A percentile compares a stretch with the other conserved stretches of the same genome.
These are phyloP conservation scores for Sporothrix schenckii DNA, from an alignment of 2,329 filamentous ascomycete genomes.

Conservation along the genomic window DNA sequence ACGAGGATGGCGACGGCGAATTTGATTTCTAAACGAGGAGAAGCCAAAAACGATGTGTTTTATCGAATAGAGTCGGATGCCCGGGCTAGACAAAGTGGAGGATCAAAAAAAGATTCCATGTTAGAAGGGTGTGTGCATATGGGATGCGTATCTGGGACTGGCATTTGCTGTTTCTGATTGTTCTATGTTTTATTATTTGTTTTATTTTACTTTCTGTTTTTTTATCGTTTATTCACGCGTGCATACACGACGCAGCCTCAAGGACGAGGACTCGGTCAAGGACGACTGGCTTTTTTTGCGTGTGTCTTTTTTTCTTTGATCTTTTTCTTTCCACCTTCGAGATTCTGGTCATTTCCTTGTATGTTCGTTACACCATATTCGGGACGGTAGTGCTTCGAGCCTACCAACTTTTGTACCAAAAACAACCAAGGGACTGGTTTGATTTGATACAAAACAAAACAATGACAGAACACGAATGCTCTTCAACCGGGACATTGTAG, in stretches of 20 bases:
- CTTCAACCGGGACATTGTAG: too few species aligned
- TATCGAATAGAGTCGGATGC: not conserved
- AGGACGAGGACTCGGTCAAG: constrained; percentile 9
- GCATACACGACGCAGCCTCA: constrained; percentile 7
- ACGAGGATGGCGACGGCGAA: constrained; percentile 44
- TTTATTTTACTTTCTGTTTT: not conserved
- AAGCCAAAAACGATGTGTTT: not conserved
- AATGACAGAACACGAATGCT: too few species aligned
- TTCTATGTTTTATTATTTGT: not conserved
- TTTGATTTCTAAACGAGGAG: constrained; percentile 33
- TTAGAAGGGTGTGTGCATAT: constrained; percentile 11
- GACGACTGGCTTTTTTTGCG: not conserved
- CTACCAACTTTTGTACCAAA: not conserved
- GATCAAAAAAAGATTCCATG: not conserved
- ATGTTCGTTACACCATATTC: not conserved
- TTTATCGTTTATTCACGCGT: not conserved
- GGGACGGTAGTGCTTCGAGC: not conserved
- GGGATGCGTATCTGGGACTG: constrained; percentile 9
- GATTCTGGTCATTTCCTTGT: not conserved
- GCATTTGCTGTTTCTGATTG: not conserved
- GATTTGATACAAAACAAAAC: not conserved
- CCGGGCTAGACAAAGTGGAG: not conserved
- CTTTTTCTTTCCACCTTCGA: not conserved
- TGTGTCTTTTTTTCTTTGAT: not conserved
- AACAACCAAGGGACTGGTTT: not conserved